A percentile compares a stretch with the other conserved stretches of the same genome.
phyloP scores from a whole-genome alignment of 2,329 filamentous ascomycete genomes.

The Rachicladosporium sp. region DNA sequence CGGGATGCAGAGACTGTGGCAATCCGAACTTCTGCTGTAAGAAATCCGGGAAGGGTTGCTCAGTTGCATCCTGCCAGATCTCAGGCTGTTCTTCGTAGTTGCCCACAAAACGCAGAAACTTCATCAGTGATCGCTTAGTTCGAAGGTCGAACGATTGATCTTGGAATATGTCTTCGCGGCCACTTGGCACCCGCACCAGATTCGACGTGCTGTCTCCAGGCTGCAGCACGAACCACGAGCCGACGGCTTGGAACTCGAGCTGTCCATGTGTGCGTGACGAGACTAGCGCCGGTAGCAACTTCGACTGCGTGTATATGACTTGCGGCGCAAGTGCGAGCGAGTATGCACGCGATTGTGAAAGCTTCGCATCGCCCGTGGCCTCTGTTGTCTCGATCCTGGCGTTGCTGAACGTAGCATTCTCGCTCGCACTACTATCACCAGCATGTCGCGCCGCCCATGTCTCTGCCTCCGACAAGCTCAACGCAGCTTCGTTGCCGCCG shows the following conservation, averaged over 20 bases:
- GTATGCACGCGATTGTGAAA: conserved; percentile 59
- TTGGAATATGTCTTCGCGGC: conserved; percentile 81
- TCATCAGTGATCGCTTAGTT: conserved; percentile 80
- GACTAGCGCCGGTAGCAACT: conserved; percentile 67
- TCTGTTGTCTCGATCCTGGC: conserved; percentile 24
- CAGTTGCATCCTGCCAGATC: conserved; percentile 47
- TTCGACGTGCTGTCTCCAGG: not conserved
- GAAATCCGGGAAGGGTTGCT: conserved; percentile 45
- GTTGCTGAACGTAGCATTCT: conserved; percentile 14
- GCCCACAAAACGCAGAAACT: conserved; percentile 79
- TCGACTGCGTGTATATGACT: conserved; percentile 71
- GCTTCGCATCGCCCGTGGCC: conserved; percentile 21
- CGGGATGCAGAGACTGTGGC: conserved; percentile 53
- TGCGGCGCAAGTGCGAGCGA: conserved; percentile 75
- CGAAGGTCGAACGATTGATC: conserved; percentile 63
- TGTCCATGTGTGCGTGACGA: conserved; percentile 79
- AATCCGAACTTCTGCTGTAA: conserved; percentile 41
- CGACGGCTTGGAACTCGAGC: conserved; percentile 85
- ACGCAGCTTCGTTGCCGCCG: conserved; percentile 71
- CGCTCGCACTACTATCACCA: conserved; percentile 1
- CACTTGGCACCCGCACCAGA: conserved; percentile 60
- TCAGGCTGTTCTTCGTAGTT: conserved; percentile 52
- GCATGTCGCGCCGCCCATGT: conserved; percentile 49
- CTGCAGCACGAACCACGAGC: conserved; percentile 75
- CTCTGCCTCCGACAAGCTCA: conserved; percentile 71